A percentile compares a stretch with the other conserved stretches of the same genome.
phyloP scores from a whole-genome alignment of 73 alveolate species.

The Symbiodinium pilosum region DNA sequence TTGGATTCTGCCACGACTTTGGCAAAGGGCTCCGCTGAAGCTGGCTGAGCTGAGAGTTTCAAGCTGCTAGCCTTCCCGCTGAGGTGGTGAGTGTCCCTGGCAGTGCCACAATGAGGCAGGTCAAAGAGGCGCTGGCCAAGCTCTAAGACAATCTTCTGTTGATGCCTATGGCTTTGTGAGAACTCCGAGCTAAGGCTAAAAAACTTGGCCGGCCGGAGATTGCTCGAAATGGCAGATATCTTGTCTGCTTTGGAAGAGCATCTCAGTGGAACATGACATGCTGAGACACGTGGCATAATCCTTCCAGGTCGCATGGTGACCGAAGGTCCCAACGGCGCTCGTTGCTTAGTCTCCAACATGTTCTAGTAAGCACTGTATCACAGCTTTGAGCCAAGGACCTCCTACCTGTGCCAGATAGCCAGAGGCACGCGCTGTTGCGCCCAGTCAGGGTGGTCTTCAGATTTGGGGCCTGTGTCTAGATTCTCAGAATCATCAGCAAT shows the following conservation, averaged over 20 bases:
- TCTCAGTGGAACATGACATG: too few relatives aligned
- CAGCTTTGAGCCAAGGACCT: constrained; percentile 1
- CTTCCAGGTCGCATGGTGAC: constrained; percentile 62
- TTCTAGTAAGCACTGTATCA: not conserved
- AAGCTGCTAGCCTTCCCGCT: too few relatives aligned
- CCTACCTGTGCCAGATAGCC: constrained; percentile 73
- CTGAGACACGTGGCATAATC: too few relatives aligned
- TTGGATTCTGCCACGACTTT: too few relatives aligned
- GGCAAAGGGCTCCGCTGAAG: too few relatives aligned
- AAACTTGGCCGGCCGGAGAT: constrained; percentile 58
- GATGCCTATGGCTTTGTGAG: not conserved
- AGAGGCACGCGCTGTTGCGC: constrained; percentile 17
- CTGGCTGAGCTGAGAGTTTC: too few relatives aligned
- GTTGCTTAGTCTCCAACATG: not conserved
- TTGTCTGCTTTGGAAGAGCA: not conserved
- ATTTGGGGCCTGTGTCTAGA: too few relatives aligned
- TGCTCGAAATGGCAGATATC: constrained; percentile 20
- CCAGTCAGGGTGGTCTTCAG: too few relatives aligned
- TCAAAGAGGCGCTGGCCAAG: constrained; percentile 58
- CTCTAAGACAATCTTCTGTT: not conserved
- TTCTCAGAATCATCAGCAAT: too few relatives aligned
- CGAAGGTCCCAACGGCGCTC: constrained; percentile 34
- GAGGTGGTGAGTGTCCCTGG: constrained; percentile 72
- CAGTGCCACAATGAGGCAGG: constrained; percentile 74
- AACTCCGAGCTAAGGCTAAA: constrained; percentile 10